Percentiles rank a stretch among this genome's conserved stretches.
These are phyloP conservation scores for Auricularia sp. DNA, from an alignment of 768 basidiomycete species.

Conservation along the genomic window DNA sequence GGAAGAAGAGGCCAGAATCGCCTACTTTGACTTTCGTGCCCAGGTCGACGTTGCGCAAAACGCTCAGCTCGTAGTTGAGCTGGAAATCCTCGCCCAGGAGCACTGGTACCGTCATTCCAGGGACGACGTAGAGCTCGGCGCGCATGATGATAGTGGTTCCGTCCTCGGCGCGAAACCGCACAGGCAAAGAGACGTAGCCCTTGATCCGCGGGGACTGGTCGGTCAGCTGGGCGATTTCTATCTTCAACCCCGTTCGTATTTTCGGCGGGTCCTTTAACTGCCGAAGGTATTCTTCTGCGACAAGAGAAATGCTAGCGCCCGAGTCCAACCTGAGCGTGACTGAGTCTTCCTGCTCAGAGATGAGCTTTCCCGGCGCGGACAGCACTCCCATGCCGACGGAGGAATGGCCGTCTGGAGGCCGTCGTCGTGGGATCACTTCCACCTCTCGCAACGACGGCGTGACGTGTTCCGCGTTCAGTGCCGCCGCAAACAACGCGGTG, in stretches of 20 bases:
- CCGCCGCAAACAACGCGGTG: not conserved
- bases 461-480: not conserved
- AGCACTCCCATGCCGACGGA: not conserved
- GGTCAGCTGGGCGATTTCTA: not conserved
- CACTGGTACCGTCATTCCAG: constrained; percentile 22
- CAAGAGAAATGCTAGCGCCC: not conserved
- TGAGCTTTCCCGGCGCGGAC: not conserved
- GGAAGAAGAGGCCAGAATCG: constrained; percentile 6
- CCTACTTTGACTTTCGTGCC: constrained; percentile 12
- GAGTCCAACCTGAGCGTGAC: not conserved
- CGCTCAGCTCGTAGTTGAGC: constrained; percentile 14
- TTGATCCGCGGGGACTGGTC: constrained; percentile 2
- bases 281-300: not conserved
- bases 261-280: not conserved
- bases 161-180: constrained; percentile 6
- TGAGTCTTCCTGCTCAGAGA: not conserved
- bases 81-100: constrained; percentile 26
- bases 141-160: not conserved
- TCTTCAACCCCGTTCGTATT: not conserved
- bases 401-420: not conserved
- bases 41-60: constrained; percentile 8
- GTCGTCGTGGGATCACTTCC: not conserved
- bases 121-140: constrained; percentile 9
- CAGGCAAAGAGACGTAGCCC: constrained; percentile 13
- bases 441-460: not conserved